Evolutionary conservation across 257 asterid species (phyloP).

Genomic region (Solanum sitiens): DNA sequence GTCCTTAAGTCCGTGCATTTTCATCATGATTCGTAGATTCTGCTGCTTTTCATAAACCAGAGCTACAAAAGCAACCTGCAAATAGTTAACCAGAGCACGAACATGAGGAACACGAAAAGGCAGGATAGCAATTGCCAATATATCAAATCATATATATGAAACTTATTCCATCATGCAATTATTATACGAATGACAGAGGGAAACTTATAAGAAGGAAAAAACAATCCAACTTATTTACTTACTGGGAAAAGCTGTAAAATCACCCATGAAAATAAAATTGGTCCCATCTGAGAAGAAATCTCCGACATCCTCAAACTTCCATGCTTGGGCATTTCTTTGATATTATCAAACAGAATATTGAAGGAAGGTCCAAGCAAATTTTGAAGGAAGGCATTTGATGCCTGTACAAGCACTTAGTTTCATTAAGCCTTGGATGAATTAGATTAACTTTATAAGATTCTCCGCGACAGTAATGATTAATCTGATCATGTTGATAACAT

Average conservation of each 20-base stretch:
- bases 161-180: background rate
- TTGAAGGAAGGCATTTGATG: conserved; percentile 76
- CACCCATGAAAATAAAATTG: conserved; percentile 85
- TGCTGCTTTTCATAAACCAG: conserved; percentile 85
- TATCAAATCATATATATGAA: background rate
- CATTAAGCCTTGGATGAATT: background rate
- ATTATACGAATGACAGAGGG: background rate
- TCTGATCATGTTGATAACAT: background rate
- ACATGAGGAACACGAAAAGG: background rate
- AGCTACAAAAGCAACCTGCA: conserved; percentile 61
- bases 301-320: conserved; percentile 55
- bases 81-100: background rate
- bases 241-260: conserved; percentile 76
- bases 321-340: conserved; percentile 92
- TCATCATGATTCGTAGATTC: conserved; percentile 92
- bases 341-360: conserved; percentile 51
- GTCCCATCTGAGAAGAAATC: conserved; percentile 80
- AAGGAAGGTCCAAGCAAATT: conserved; percentile 58
- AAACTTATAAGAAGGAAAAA: background rate
- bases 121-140: background rate
- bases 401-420: conserved; percentile 36
- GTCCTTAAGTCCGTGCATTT: conserved; percentile 97
- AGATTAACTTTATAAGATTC: background rate
- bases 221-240: conserved; percentile 22
- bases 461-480: background rate